phyloP scores from a whole-genome alignment of 2,329 filamentous ascomycete species.

The Microcyclospora tardicrescens region DNA sequence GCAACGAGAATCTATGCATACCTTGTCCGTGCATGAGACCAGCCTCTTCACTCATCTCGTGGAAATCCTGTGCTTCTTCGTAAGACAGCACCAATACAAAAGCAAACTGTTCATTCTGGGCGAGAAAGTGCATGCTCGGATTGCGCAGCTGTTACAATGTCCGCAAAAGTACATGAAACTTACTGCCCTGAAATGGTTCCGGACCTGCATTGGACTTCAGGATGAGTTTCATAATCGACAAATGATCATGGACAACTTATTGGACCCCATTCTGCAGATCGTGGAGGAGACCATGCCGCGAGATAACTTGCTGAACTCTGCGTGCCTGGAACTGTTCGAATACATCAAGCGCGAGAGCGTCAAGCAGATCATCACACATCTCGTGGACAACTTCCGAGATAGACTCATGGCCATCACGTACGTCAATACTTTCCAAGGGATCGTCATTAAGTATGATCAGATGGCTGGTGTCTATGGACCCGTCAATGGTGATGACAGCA shows the following conservation, averaged over 20 bases:
- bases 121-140: slow-evolving; percentile 63
- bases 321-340: slow-evolving; percentile 87
- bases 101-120: slow-evolving; percentile 79
- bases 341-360: slow-evolving; percentile 68
- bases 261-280: slow-evolving; percentile 75
- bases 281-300: slow-evolving; percentile 75
- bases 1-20: slow-evolving; percentile 33
- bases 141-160: slow-evolving; percentile 69
- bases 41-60: slow-evolving; percentile 85
- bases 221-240: slow-evolving; percentile 87
- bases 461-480: slow-evolving; percentile 39
- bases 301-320: slow-evolving; percentile 87
- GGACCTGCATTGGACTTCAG: slow-evolving; percentile 68
- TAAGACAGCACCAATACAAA: slow-evolving; percentile 73
- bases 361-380: slow-evolving; percentile 67
- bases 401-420: slow-evolving; percentile 64
- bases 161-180: slow-evolving; percentile 88
- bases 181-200: slow-evolving; percentile 85
- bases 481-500: slow-evolving; percentile 47
- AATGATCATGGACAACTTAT: slow-evolving; percentile 65
- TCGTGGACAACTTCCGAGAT: slow-evolving; percentile 74
- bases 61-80: slow-evolving; percentile 87
- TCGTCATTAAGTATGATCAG: slow-evolving; percentile 68
- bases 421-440: slow-evolving; percentile 67
- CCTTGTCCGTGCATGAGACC: slow-evolving; percentile 69